Conservation (phyloP, 805 yeast species). For the Starmerella geochares region DNA sequence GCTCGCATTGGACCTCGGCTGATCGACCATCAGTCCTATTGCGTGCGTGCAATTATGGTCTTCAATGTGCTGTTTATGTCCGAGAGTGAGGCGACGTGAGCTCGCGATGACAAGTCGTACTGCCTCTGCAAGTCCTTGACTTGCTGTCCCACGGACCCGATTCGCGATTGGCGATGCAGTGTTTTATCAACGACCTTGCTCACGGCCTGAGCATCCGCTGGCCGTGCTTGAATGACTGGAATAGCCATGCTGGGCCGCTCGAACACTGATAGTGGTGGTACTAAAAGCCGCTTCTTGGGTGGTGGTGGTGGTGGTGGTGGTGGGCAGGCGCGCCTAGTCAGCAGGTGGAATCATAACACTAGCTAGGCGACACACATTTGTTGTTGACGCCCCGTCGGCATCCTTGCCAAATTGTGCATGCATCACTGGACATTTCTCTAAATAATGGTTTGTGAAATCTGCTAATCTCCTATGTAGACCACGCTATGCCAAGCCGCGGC, state of each 20-base stretch:
- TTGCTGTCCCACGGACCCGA: conserved; percentile 13
- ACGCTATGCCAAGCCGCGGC: background rate
- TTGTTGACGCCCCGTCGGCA: too few relatives aligned
- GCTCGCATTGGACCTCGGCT: too few relatives aligned
- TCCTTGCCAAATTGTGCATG: background rate
- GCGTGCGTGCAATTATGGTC: background rate
- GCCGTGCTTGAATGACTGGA: conserved; percentile 4
- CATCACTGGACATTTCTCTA: too few relatives aligned
- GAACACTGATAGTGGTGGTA: too few relatives aligned
- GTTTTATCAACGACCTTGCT: conserved; percentile 10
- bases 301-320: background rate
- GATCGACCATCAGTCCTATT: background rate
- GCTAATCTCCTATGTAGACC: too few relatives aligned
- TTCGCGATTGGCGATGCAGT: conserved; percentile 7
- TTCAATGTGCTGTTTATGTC: background rate
- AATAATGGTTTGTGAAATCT: too few relatives aligned
- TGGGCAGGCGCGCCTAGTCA: too few relatives aligned
- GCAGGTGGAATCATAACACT: background rate
- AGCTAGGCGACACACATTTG: background rate
- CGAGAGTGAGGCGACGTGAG: background rate
- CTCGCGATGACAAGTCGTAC: background rate
- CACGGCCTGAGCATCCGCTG: conserved; percentile 10
- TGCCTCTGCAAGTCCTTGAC: conserved; percentile 8
- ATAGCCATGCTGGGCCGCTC: background rate
- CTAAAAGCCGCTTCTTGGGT: too few relatives aligned